A percentile compares a stretch with the other conserved stretches of the same genome.
phyloP scores from a whole-genome alignment of 306 rosid species.

The Prunus padus region DNA sequence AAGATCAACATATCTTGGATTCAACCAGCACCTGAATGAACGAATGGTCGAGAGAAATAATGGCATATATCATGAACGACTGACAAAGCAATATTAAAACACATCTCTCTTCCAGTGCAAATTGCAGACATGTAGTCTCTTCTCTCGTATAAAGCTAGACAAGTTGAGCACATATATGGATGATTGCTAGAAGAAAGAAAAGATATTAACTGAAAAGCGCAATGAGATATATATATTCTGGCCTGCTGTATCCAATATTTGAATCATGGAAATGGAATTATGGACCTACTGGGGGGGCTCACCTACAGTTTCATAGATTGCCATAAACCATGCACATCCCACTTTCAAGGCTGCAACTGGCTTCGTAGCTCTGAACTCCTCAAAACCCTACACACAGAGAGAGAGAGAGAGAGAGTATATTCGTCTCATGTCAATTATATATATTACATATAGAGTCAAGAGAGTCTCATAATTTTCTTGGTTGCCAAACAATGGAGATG shows the following conservation, averaged over 20 bases:
- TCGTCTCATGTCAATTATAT: slow-evolving; percentile 7
- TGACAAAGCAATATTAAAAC: background rate
- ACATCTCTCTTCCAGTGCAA: background rate
- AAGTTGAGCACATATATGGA: slow-evolving; percentile 1
- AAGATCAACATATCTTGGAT: no score
- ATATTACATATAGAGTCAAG: background rate
- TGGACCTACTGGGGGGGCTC: background rate
- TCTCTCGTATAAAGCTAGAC: slow-evolving; percentile 1
- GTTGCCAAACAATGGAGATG: background rate
- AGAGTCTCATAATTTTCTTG: background rate
- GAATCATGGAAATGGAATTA: slow-evolving; percentile 10
- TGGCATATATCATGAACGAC: background rate
- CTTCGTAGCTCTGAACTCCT: background rate
- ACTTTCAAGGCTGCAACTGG: slow-evolving; percentile 7
- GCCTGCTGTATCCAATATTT: slow-evolving; percentile 13
- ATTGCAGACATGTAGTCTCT: background rate
- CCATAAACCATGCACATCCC: slow-evolving; percentile 7
- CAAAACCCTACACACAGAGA: background rate
- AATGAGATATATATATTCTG: background rate
- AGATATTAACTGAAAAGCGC: background rate
- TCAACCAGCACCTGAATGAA: no score
- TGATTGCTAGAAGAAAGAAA: background rate
- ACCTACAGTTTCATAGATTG: background rate
- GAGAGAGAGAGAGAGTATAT: background rate
- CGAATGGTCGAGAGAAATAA: background rate